phyloP scores from a whole-genome alignment of 208 protist species.

The Trichomonas tenax region DNA sequence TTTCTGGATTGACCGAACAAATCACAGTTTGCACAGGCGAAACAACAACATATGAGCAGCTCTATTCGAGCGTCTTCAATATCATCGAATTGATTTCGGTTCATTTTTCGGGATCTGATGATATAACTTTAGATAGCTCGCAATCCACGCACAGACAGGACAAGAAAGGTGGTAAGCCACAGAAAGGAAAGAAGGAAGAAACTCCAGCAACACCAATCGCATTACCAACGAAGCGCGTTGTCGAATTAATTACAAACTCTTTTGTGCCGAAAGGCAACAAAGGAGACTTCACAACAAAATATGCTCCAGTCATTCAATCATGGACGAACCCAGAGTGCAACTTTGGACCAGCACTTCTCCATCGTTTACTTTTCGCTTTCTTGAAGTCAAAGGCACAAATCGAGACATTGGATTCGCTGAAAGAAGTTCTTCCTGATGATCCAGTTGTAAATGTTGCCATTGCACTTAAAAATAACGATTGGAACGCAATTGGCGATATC shows the following conservation, averaged over 20 bases:
- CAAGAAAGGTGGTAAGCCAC: neutral
- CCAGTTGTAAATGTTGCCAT: neutral
- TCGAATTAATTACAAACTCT: neutral
- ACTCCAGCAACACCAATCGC: neutral
- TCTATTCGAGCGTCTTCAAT: neutral
- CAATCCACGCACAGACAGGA: neutral
- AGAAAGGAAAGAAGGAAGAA: neutral
- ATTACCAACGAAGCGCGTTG: too few relatives aligned
- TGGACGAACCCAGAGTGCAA: slow-evolving; percentile 5
- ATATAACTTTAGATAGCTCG: neutral
- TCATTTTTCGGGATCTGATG: neutral
- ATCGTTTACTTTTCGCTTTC: neutral
- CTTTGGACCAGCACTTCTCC: neutral
- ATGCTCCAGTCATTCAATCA: neutral
- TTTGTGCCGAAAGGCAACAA: neutral
- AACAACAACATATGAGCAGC: neutral
- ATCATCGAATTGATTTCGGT: neutral
- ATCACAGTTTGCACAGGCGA: neutral
- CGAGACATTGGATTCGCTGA: neutral
- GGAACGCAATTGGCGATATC: neutral
- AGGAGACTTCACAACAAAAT: neutral
- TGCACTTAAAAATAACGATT: neutral
- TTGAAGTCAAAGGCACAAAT: neutral
- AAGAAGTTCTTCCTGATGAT: neutral
- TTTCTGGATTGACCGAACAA: neutral